phyloP scores from a whole-genome alignment of 441 rosid genomes.

The Isatis lusitanica region DNA sequence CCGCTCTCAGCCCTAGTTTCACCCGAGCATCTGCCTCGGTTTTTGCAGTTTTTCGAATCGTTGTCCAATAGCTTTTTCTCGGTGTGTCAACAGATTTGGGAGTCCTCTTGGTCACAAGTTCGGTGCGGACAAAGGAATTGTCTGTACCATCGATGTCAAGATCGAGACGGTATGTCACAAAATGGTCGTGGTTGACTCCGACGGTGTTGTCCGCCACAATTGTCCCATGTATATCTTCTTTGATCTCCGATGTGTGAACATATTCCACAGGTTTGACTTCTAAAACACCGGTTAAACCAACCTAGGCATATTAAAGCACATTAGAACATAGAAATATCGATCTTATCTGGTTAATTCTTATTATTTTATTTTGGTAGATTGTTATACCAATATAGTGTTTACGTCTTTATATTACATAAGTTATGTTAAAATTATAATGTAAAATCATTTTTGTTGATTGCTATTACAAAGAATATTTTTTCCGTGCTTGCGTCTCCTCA shows the following conservation, averaged over 20 bases:
- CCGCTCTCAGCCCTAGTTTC: slow-evolving; percentile 35
- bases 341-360: no score
- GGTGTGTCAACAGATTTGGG: slow-evolving; percentile 33
- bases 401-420: no score
- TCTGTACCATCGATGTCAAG: slow-evolving; percentile 58
- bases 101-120: slow-evolving; percentile 35
- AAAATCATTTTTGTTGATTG: no score
- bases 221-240: slow-evolving; percentile 43
- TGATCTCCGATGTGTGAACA: slow-evolving; percentile 40
- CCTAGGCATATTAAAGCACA: not conserved
- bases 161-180: slow-evolving; percentile 52
- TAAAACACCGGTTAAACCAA: slow-evolving; percentile 21
- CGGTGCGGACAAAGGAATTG: slow-evolving; percentile 52
- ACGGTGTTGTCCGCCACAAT: slow-evolving; percentile 53
- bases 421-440: no score
- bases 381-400: no score
- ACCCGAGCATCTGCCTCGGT: slow-evolving; percentile 52
- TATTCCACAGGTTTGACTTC: slow-evolving; percentile 47
- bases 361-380: no score
- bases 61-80: slow-evolving; percentile 64
- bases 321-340: no score
- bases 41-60: slow-evolving; percentile 44
- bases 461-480: no score
- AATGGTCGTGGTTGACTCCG: slow-evolving; percentile 56
- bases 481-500: no score